Conservation (phyloP, 352 stramenopile genomes). For the Phytophthora hibernalis region DNA sequence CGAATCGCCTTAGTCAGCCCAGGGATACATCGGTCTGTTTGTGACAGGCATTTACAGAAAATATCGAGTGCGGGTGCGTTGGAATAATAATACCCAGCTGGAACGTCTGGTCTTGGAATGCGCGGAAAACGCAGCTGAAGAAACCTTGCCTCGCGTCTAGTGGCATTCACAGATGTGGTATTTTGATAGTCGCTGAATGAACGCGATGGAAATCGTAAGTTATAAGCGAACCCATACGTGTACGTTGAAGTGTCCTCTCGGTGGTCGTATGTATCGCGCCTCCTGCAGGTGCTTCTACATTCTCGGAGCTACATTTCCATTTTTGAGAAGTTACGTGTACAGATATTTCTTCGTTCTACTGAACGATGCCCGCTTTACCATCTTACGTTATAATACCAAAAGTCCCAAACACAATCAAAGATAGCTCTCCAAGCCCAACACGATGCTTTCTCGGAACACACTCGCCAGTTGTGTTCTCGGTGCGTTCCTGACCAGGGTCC, state of each 20-base stretch:
- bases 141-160: not conserved
- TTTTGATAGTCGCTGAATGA: conserved; percentile 10
- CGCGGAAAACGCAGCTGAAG: conserved; percentile 29
- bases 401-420: no score
- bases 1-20: conserved; percentile 10
- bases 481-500: conserved; percentile 10
- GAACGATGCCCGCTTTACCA: no score
- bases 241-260: conserved; percentile 27
- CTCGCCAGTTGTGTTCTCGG: conserved; percentile 15
- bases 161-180: conserved; percentile 6
- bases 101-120: conserved; percentile 15
- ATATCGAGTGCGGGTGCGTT: conserved; percentile 2
- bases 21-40: conserved; percentile 10
- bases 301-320: conserved; percentile 21
- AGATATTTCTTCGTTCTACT: no score
- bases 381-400: no score
- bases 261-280: conserved; percentile 8
- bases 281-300: conserved; percentile 22
- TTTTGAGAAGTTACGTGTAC: conserved; percentile 1
- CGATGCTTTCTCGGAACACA: conserved; percentile 13
- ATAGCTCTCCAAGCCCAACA: no score
- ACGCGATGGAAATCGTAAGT: not conserved
- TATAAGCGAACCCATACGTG: not conserved
- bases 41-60: conserved; percentile 9
- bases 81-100: not conserved